phyloP scores from a whole-genome alignment of 2,329 filamentous ascomycete species.

The Penicillium glabrum region DNA sequence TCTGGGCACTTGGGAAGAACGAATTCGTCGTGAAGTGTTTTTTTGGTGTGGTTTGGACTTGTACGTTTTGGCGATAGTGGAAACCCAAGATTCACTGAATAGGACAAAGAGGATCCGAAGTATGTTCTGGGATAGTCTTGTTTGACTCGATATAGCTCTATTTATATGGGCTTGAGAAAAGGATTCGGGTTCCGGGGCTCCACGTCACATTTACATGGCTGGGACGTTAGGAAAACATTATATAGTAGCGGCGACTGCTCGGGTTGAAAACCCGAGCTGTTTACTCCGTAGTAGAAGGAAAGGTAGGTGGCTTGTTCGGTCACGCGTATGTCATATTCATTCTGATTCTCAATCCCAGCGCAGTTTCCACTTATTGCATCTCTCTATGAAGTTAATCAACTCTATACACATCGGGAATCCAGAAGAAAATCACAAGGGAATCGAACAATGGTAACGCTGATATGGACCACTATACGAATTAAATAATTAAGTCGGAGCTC shows the following conservation, averaged over 20 bases:
- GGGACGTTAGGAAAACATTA: background rate
- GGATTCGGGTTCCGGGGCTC: background rate
- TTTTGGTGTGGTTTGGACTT: background rate
- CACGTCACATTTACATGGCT: slow-evolving; percentile 16
- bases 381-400: slow-evolving; percentile 15
- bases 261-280: slow-evolving; percentile 10
- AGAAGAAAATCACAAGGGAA: slow-evolving; percentile 15
- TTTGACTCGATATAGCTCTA: background rate
- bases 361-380: background rate
- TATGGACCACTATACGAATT: slow-evolving; percentile 24
- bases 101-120: background rate
- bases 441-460: slow-evolving; percentile 20
- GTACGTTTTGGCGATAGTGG: background rate
- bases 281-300: background rate
- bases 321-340: slow-evolving; percentile 18
- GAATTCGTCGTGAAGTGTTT: background rate
- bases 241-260: background rate
- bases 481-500: slow-evolving; percentile 33
- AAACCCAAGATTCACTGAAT: background rate
- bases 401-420: slow-evolving; percentile 16
- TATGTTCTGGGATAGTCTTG: background rate
- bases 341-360: slow-evolving; percentile 15
- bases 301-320: background rate
- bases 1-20: background rate
- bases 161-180: background rate